Evolutionary conservation across 495 filamentous ascomycete species (phyloP).

Genomic region (Penicillium longicatenatum): DNA sequence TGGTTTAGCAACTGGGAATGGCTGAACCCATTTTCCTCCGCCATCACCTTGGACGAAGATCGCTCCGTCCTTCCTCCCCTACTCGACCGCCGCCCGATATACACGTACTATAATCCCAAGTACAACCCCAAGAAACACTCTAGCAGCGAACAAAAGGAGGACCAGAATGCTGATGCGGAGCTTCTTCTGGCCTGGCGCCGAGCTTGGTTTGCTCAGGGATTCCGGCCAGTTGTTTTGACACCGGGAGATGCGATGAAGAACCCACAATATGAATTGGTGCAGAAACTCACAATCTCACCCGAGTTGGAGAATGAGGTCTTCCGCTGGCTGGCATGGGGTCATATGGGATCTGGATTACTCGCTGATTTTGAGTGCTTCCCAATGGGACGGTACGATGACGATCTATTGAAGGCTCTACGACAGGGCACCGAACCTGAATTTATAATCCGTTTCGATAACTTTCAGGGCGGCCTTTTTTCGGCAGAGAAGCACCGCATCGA

Average conservation of each 20-base stretch:
- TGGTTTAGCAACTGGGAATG: slow-evolving; percentile 92
- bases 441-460: slow-evolving; percentile 72
- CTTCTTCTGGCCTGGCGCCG: slow-evolving; percentile 85
- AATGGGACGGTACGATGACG: slow-evolving; percentile 79
- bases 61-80: slow-evolving; percentile 84
- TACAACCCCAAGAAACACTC: slow-evolving; percentile 30
- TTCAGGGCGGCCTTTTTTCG: slow-evolving; percentile 72
- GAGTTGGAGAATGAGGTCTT: slow-evolving; percentile 71
- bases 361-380: slow-evolving; percentile 79
- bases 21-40: slow-evolving; percentile 85
- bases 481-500: slow-evolving; percentile 69
- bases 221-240: slow-evolving; percentile 80
- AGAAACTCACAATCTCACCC: slow-evolving; percentile 53
- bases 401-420: slow-evolving; percentile 68
- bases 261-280: slow-evolving; percentile 66
- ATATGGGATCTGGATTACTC: slow-evolving; percentile 85
- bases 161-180: slow-evolving; percentile 70
- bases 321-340: slow-evolving; percentile 91
- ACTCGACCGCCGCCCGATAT: slow-evolving; percentile 72
- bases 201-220: slow-evolving; percentile 93
- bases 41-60: slow-evolving; percentile 81
- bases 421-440: slow-evolving; percentile 66
- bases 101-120: slow-evolving; percentile 85
- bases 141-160: slow-evolving; percentile 58
- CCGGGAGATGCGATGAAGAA: slow-evolving; percentile 84